These are phyloP conservation scores for Pseudogymnoascus sp. DNA, from an alignment of 2,329 filamentous ascomycete species.

Conservation along the genomic window DNA sequence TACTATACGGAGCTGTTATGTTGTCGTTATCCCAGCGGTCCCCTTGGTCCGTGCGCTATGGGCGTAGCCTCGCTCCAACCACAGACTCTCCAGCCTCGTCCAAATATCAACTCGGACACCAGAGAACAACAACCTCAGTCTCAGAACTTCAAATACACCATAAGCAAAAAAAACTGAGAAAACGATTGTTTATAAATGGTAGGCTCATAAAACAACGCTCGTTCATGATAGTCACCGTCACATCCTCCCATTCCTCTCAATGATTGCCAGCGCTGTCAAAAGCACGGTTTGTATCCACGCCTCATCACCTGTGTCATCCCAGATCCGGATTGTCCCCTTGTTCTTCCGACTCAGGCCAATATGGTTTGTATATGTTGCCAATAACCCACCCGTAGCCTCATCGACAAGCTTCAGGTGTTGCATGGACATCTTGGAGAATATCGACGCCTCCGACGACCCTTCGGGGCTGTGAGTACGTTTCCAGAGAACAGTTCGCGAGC, in stretches of 20 bases:
- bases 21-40: not conserved
- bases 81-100: not conserved
- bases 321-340: not conserved
- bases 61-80: not conserved
- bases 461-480: not conserved
- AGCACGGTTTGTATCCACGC: not conserved
- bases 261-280: not conserved
- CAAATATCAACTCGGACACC: not conserved
- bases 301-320: not conserved
- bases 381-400: not conserved
- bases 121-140: not conserved
- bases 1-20: not conserved
- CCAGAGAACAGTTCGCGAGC: not conserved
- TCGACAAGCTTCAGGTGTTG: not conserved
- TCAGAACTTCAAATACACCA: not conserved
- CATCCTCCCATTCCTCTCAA: not conserved
- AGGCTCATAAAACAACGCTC: not conserved
- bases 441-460: not conserved
- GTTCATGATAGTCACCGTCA: not conserved
- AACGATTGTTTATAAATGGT: not conserved
- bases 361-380: not conserved
- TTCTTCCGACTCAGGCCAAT: not conserved
- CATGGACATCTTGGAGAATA: conserved; percentile 3
- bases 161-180: not conserved
- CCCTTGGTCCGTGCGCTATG: not conserved